Percentiles rank a stretch among this genome's conserved stretches.
phyloP scores from a whole-genome alignment of 768 basidiomycete genomes.

The Pleurotus giganteus region DNA sequence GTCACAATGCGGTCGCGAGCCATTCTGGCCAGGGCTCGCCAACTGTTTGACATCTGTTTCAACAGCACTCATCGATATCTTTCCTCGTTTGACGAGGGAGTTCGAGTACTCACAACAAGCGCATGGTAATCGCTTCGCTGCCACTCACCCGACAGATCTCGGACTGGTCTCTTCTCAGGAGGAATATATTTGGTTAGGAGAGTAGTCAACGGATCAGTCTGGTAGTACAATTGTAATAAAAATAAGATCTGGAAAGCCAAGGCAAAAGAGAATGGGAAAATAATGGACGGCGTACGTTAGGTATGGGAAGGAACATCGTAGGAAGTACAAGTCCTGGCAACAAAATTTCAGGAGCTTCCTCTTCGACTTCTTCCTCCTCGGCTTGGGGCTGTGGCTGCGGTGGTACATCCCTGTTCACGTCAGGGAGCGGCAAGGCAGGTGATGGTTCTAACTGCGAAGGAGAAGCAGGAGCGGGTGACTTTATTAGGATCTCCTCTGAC shows the following conservation, averaged over 20 bases:
- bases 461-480: conserved; percentile 21
- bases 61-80: conserved; percentile 10
- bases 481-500: conserved; percentile 43
- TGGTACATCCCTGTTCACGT: conserved; percentile 56
- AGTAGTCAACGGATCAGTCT: conserved; percentile 84
- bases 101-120: conserved; percentile 62
- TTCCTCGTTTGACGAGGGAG: not conserved
- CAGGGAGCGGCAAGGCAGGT: conserved; percentile 29
- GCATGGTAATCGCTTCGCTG: conserved; percentile 70
- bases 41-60: conserved; percentile 80
- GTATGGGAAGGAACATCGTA: conserved; percentile 86
- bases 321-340: conserved; percentile 69
- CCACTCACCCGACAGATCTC: conserved; percentile 78
- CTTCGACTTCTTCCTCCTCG: conserved; percentile 45
- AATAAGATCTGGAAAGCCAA: conserved; percentile 49
- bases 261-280: conserved; percentile 44
- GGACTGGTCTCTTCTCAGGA: conserved; percentile 67
- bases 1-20: conserved; percentile 75
- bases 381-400: conserved; percentile 36
- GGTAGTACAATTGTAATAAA: conserved; percentile 42
- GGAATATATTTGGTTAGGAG: conserved; percentile 84
- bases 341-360: conserved; percentile 55
- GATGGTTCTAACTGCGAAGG: conserved; percentile 15
- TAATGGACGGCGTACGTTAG: conserved; percentile 71
- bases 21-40: conserved; percentile 83